Percentiles rank a stretch among this genome's conserved stretches.
These are phyloP conservation scores for Calcarisporium arbuscula DNA, from an alignment of 2,329 filamentous ascomycete genomes.

Conservation along the genomic window DNA sequence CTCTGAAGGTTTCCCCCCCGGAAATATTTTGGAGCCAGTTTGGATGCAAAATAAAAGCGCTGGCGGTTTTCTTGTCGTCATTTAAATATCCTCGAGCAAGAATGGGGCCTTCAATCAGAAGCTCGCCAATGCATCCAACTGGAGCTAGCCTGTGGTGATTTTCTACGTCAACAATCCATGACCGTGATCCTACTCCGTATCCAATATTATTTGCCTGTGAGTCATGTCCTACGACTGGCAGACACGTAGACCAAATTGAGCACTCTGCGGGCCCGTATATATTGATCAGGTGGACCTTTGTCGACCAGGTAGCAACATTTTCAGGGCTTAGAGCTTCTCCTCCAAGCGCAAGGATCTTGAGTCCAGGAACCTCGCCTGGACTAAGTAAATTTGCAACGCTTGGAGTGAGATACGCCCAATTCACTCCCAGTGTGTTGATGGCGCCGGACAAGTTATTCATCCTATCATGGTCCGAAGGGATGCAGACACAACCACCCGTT, in stretches of 20 bases:
- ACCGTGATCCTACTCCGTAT: background rate
- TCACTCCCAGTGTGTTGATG: background rate
- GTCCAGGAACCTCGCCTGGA: background rate
- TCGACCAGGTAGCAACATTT: slow-evolving; percentile 23
- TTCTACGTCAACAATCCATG: background rate
- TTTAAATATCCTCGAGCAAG: slow-evolving; percentile 3
- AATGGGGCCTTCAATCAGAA: slow-evolving; percentile 5
- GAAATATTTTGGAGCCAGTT: background rate
- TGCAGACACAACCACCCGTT: background rate
- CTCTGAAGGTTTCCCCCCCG: background rate
- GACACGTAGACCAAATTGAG: slow-evolving; percentile 16
- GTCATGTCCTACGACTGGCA: background rate
- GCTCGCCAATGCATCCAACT: background rate
- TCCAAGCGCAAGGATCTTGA: background rate
- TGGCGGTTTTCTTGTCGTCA: slow-evolving; percentile 1
- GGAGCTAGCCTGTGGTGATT: background rate
- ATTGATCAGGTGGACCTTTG: slow-evolving; percentile 37
- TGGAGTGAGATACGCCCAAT: background rate
- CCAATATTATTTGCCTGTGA: too few relatives aligned
- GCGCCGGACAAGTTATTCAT: slow-evolving; percentile 1
- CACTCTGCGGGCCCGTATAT: slow-evolving; percentile 42
- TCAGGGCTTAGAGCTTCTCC: background rate
- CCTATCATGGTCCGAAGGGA: background rate
- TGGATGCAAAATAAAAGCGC: background rate
- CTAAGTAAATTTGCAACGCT: slow-evolving; percentile 11